These are phyloP conservation scores for Nigrospora osmanthi DNA, from an alignment of 2,329 filamentous ascomycete species.

Conservation along the genomic window DNA sequence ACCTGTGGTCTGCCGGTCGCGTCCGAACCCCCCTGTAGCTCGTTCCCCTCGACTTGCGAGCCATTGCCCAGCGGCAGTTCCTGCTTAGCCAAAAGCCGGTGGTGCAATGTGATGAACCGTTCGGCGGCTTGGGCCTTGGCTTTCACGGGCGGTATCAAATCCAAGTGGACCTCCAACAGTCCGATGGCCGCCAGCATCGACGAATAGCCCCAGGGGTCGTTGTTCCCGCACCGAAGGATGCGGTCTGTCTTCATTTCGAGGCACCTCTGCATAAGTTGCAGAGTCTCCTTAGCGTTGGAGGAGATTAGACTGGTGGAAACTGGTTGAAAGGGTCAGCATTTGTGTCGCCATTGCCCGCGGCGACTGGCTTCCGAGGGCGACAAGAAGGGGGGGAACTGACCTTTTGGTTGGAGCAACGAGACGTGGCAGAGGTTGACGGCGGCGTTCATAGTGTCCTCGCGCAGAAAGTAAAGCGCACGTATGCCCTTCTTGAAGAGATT, in stretches of 20 bases:
- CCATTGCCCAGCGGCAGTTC: constrained; percentile 28
- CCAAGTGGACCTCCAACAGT: constrained; percentile 50
- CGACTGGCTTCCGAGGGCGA: background rate
- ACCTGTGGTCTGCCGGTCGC: constrained; percentile 21
- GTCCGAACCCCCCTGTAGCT: constrained; percentile 12
- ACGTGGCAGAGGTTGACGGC: constrained; percentile 55
- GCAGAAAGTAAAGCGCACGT: constrained; percentile 50
- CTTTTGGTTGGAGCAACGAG: constrained; percentile 50
- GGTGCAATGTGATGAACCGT: constrained; percentile 51
- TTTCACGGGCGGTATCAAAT: constrained; percentile 45
- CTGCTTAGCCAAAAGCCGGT: constrained; percentile 47
- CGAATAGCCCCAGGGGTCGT: constrained; percentile 57
- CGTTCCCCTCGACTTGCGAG: constrained; percentile 11
- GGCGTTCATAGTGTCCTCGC: constrained; percentile 51
- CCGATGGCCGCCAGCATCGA: constrained; percentile 55
- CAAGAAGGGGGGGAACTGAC: constrained; percentile 7
- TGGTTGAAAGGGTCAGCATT: constrained; percentile 9
- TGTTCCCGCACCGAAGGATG: constrained; percentile 53
- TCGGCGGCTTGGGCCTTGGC: constrained; percentile 53
- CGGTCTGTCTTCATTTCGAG: constrained; percentile 54
- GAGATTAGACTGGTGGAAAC: constrained; percentile 55
- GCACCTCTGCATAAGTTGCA: constrained; percentile 54
- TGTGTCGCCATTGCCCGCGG: background rate
- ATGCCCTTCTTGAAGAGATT: constrained; percentile 52
- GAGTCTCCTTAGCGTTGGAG: constrained; percentile 52